Base-by-base conservation (phyloP, 2,329 filamentous ascomycete species). In the Aureobasidium melanogenum region DNA sequence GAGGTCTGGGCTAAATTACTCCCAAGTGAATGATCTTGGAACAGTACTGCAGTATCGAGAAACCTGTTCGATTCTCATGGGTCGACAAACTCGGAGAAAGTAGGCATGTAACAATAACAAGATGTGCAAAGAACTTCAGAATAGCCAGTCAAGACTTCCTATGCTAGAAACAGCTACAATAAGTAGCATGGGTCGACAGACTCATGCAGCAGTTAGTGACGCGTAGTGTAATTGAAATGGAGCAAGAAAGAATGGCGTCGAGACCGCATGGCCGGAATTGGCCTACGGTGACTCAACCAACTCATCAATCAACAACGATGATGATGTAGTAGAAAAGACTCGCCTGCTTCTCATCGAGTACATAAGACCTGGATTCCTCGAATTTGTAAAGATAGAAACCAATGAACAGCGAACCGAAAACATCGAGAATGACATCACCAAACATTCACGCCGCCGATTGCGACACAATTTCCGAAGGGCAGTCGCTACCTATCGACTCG, bases 391-490 rank as follows among this genome's bases (percentile, higher is more conserved):
- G 9, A 28, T 15, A 47, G 8, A 47, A 10, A 17, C 43, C 17
- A 28, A 26, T 28, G 22, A 36, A 15, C n/a, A 39, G 32, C 5
- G 17, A 52, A 34, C 34, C 48, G 43, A 56, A 32, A 34, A 56
- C 24, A 56, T 43, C 52, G 52, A 56, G 22, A 43, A 44, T 56
- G 52, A 56, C 52, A 44, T 56, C 52, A 44, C 38, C 51, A 26
- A 54, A 34, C 30, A 41, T 15, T 17, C 5, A 6, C 51, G 19
- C 34, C 24, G 51, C 22, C 48, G 48, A 38, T 54, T 24, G 22
- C 38, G 28, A 30, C 38, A 44, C 52, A 44, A 56, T 56, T 56
- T 56, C 52, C 17, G 50, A 41, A 17, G n/a, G 32, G 6, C 15
- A 56, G 28, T 32, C 52, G 39, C 52, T 24, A n/a, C 34, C 38